Evolutionary conservation across 345 rosid genomes (phyloP).

Genomic region (Rhodomyrtus tomentosa): DNA sequence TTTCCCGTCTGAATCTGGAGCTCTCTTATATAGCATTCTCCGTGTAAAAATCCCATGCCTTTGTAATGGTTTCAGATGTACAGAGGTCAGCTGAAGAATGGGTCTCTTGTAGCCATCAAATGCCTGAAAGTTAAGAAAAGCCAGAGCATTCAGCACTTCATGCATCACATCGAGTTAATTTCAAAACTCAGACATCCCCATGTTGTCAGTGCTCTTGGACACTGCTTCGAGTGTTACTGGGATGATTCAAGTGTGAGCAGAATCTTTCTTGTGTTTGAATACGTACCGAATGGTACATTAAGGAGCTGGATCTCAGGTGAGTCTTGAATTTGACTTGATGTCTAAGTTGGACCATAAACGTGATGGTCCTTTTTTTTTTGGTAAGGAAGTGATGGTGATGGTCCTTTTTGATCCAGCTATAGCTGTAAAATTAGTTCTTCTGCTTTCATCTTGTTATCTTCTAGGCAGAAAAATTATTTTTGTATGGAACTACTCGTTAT

Average conservation of each 20-base stretch:
- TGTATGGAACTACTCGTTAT: background rate
- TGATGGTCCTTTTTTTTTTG: too few species aligned
- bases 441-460: background rate
- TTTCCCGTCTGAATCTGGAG: too few species aligned
- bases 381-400: too few species aligned
- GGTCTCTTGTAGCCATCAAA: slow-evolving; percentile 65
- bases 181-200: slow-evolving; percentile 82
- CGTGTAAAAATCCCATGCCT: background rate
- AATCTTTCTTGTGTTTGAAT: slow-evolving; percentile 78
- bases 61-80: slow-evolving; percentile 55
- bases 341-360: background rate
- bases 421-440: background rate
- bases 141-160: slow-evolving; percentile 58
- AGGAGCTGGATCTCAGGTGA: slow-evolving; percentile 90
- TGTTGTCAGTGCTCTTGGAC: slow-evolving; percentile 85
- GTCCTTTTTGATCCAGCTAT: background rate
- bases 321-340: background rate
- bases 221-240: slow-evolving; percentile 87
- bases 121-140: slow-evolving; percentile 80
- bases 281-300: slow-evolving; percentile 75
- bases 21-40: too few species aligned
- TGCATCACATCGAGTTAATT: slow-evolving; percentile 79
- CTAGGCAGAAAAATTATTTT: background rate
- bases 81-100: slow-evolving; percentile 69
- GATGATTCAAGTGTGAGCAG: slow-evolving; percentile 94